Evolutionary conservation across 2,329 filamentous ascomycete genomes (phyloP).

Genomic region (Pezicula carpinea): DNA sequence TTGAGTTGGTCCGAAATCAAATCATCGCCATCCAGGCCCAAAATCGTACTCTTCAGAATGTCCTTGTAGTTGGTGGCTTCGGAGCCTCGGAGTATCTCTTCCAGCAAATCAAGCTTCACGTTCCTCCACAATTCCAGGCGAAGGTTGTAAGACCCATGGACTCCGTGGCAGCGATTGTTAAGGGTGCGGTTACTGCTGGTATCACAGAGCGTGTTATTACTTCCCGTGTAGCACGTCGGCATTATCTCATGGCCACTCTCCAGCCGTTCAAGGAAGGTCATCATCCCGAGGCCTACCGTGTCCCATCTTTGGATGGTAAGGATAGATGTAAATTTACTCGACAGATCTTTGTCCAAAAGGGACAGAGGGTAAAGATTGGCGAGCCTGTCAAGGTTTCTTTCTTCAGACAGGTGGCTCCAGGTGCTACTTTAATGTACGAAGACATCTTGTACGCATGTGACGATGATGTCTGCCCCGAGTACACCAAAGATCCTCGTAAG

Average conservation of each 20-base stretch:
- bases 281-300: slow-evolving; percentile 96
- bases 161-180: slow-evolving; percentile 96
- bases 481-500: slow-evolving; percentile 98
- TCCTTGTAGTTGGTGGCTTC: slow-evolving; percentile 95
- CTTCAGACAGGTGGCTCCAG: slow-evolving; percentile 95
- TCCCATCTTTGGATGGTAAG: slow-evolving; percentile 92
- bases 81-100: slow-evolving; percentile 98
- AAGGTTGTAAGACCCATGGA: slow-evolving; percentile 99
- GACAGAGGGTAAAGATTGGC: slow-evolving; percentile 97
- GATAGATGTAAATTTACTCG: slow-evolving; percentile 98
- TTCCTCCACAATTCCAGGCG: slow-evolving; percentile 95
- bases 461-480: slow-evolving; percentile 96
- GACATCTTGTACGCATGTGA: slow-evolving; percentile 97
- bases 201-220: slow-evolving; percentile 97
- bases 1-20: slow-evolving; percentile 94
- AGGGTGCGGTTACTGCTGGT: slow-evolving; percentile 94
- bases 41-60: slow-evolving; percentile 90
- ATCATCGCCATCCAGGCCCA: slow-evolving; percentile 99
- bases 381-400: slow-evolving; percentile 98
- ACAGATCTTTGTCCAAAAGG: slow-evolving; percentile 98
- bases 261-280: slow-evolving; percentile 99
- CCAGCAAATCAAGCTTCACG: slow-evolving; percentile 98
- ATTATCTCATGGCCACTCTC: slow-evolving; percentile 98
- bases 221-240: slow-evolving; percentile 90
- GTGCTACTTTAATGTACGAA: slow-evolving; percentile 98